Base-by-base conservation (phyloP, 805 yeast genomes). In the Teunomyces stri region DNA sequence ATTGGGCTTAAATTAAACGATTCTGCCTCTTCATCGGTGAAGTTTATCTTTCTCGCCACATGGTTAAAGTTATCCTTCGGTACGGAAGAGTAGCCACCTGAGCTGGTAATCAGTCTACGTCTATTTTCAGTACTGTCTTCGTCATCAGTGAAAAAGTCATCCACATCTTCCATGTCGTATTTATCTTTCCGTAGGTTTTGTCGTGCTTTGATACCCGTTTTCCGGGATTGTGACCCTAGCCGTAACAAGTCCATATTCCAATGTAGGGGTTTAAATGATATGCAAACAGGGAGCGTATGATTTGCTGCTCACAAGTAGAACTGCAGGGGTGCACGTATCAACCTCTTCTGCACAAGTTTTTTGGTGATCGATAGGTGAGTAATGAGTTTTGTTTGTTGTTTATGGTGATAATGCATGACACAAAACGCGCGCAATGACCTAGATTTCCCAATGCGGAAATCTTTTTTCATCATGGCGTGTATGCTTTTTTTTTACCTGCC, bases 111-210 rank as follows among this genome's bases (percentile, higher is more conserved):
- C 42, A 21, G 48, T 33, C 7, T 44, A 46, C 46, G 52, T 11
- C 53, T 46, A 39, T 47, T 49, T 12, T 55, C 59, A 5, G 52
- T 40, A 13, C 22, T n/a, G 12, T 61, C 62, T 21, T 64, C 70
- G 15, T 78, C 82, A 44, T 81, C 86, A 40, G 72, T 74, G 45
- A 84, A 85, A 61, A 84, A 85, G 47, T 84, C 89, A 52, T 82
- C 84, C 12, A 85, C 59, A 54, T 82, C 85, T 55, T 85, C 91
- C 79, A 85, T 77, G 22, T 84, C 80, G 55, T 81, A 76, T 42
- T 74, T 73, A 60, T 84, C 87, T 54, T 77, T 75, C 37, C 68
- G 68, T 28, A 84, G 65, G 49, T 73, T 69, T 20, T 65, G 65
- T 39, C 69, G 74, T 6, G 79, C 79, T 44, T 65, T 65, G 13